Evolutionary conservation across 108 stramenopile species (phyloP).

Genomic region (Skeletonema potamos): DNA sequence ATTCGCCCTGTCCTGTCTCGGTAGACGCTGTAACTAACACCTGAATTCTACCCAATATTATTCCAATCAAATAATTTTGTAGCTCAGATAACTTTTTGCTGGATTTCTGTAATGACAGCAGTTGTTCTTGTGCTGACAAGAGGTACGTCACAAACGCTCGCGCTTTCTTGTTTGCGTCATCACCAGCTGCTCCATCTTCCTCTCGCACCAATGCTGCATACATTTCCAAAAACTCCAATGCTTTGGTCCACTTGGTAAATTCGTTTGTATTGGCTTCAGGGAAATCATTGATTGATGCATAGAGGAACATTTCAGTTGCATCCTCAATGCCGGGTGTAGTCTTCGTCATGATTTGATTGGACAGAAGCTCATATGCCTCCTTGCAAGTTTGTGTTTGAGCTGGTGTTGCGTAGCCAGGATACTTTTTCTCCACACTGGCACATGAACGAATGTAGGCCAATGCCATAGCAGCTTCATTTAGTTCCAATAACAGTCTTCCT

Average conservation of each 20-base stretch:
- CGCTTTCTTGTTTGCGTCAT: constrained; percentile 12
- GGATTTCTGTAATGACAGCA: constrained; percentile 11
- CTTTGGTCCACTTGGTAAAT: constrained; percentile 15
- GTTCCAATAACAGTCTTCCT: constrained; percentile 38
- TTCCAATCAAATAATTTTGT: constrained; percentile 21
- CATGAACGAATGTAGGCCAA: constrained; percentile 35
- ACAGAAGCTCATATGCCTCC: constrained; percentile 27
- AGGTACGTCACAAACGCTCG: constrained; percentile 22
- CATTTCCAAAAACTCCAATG: constrained; percentile 30
- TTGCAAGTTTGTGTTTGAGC: constrained; percentile 20
- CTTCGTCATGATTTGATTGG: constrained; percentile 12
- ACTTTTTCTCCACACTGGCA: constrained; percentile 14
- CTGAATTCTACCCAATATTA: constrained; percentile 32
- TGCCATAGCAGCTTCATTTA: constrained; percentile 20
- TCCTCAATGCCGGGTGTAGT: constrained; percentile 26
- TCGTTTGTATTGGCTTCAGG: constrained; percentile 18
- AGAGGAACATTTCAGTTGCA: constrained; percentile 35
- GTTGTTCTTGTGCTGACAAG: constrained; percentile 24
- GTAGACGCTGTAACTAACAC: constrained; percentile 14
- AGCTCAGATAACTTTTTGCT: constrained; percentile 20
- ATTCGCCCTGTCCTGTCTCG: constrained; percentile 1
- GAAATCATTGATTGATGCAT: constrained; percentile 29
- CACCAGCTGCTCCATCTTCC: constrained; percentile 2
- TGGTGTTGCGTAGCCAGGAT: constrained; percentile 20
- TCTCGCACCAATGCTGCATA: constrained; percentile 23